Base-by-base conservation (phyloP, 2,329 filamentous ascomycete species). In the Ceratocystis variospora region DNA sequence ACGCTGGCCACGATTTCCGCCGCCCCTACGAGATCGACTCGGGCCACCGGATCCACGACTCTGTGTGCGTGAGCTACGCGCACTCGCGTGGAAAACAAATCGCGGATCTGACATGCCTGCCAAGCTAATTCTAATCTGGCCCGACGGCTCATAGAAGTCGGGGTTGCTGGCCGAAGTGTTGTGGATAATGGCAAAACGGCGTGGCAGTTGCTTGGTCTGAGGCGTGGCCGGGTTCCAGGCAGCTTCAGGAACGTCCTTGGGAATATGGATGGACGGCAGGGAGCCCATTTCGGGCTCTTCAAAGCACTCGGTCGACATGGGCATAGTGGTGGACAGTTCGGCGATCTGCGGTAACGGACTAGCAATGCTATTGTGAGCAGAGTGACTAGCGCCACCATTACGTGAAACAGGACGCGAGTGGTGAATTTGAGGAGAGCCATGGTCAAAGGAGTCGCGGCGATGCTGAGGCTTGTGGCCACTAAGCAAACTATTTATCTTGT, bases 251-350 rank as follows among this genome's bases (percentile, higher is more conserved):
- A 81, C 80, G 66, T 80, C 80, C 61, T 80, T 78, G 6, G 88
- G 88, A n/a, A 91, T 76, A 65, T 81, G 82, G 28, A 91, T 84
- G 25, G 82, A 80, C 0, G 88, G 88, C n/a, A 90, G 76, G 6
- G 88, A 91, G 2, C 88, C 88, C 78, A 88, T 88, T 73, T 91
- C 87, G 71, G 89, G 87, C 72, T 90, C 87, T 72, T 90, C 88
- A 70, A 92, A 92, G 70, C 89, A 89, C 68, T 89, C 86, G 69
- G 90, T 88, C 5, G 88, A 87, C 76, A 90, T 87, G 61, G 84
- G 84, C 72, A 87, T 88, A 3, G 62, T 67, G 7, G 65, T 70
- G 5, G 66, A 22, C 28, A 33, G 41, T n/a, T 64, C 55, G 3
- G 62, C 28, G 3, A 46, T 61, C 17, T 41, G 53, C 8, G 62